Evolutionary conservation across 768 basidiomycete species (phyloP).

Genomic region (Psilocybe sp.): DNA sequence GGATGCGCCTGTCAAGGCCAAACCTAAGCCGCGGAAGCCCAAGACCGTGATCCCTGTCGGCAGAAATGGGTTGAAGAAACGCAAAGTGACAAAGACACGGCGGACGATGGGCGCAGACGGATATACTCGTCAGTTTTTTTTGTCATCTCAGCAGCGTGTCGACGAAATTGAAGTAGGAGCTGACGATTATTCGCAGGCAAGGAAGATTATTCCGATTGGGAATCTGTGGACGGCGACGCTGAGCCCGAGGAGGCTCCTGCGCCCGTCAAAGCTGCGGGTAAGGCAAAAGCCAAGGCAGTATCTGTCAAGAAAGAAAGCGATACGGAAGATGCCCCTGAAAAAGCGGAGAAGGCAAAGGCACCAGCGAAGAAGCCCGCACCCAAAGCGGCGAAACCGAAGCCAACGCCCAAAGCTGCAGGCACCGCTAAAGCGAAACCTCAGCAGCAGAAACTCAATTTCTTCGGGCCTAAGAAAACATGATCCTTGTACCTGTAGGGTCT

Average conservation of each 20-base stretch:
- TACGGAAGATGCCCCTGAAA: constrained; percentile 12
- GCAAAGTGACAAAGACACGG: constrained; percentile 57
- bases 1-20: constrained; percentile 29
- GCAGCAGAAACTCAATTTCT: constrained; percentile 30
- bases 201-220: constrained; percentile 79
- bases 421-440: constrained; percentile 19
- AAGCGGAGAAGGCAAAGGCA: constrained; percentile 15
- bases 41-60: constrained; percentile 75
- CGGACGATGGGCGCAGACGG: constrained; percentile 61
- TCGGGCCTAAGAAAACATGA: constrained; percentile 25
- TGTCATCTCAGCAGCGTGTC: background rate
- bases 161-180: background rate
- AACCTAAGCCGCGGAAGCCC: constrained; percentile 49
- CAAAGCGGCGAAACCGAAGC: constrained; percentile 19
- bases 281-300: constrained; percentile 16
- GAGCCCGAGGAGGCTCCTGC: constrained; percentile 17
- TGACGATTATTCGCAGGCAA: constrained; percentile 41
- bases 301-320: constrained; percentile 21
- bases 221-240: constrained; percentile 68
- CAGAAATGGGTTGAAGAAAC: constrained; percentile 75
- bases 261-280: constrained; percentile 13
- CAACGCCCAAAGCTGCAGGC: constrained; percentile 12
- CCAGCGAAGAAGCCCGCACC: constrained; percentile 10
- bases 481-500: background rate
- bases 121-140: constrained; percentile 56